Percentiles rank a stretch among this genome's conserved stretches.
These are phyloP conservation scores for Atalantia buxifolia DNA, from an alignment of 345 rosid species.

Conservation along the genomic window DNA sequence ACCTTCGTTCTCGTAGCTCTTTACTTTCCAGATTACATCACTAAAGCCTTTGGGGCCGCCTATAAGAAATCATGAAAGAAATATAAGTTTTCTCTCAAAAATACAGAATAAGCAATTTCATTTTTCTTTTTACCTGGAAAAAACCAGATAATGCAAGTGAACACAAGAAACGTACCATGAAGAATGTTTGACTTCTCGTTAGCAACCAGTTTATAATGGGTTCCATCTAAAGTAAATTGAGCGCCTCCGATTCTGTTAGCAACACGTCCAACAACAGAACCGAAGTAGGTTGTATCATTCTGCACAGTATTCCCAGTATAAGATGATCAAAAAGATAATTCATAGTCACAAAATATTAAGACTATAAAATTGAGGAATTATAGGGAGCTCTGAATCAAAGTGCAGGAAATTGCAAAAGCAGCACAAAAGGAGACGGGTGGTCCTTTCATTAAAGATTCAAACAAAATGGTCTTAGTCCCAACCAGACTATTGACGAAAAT, in stretches of 20 bases:
- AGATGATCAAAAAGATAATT: not conserved
- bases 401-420: not conserved
- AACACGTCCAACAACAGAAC: constrained; percentile 79
- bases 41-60: constrained; percentile 83
- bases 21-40: constrained; percentile 70
- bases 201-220: constrained; percentile 50
- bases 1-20: constrained; percentile 37
- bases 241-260: constrained; percentile 79
- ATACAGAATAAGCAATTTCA: not conserved
- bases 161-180: constrained; percentile 47
- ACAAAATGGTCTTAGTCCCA: not conserved
- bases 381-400: too few relatives aligned
- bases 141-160: not conserved
- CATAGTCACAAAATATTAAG: too few relatives aligned
- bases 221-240: constrained; percentile 59
- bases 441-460: not conserved
- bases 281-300: constrained; percentile 63
- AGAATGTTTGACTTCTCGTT: constrained; percentile 81
- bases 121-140: not conserved
- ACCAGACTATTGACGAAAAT: not conserved
- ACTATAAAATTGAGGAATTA: too few relatives aligned
- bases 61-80: constrained; percentile 1
- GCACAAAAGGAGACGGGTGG: not conserved
- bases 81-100: not conserved
- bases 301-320: constrained; percentile 14